Conservation (phyloP, 2,329 filamentous ascomycete genomes). For the Hirsutella minnesotensis region DNA sequence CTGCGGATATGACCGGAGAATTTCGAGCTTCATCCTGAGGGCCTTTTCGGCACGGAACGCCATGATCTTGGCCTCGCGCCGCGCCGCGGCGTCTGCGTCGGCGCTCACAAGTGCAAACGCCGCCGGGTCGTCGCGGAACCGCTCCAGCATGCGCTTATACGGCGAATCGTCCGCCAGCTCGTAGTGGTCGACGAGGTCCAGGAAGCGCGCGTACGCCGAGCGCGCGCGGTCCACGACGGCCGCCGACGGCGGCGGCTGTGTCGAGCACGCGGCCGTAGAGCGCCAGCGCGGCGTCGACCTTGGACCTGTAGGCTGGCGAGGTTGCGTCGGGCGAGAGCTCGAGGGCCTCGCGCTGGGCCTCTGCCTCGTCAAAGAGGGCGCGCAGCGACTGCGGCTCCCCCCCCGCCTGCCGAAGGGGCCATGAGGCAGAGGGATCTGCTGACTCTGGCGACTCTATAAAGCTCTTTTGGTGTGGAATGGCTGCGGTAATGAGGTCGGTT, state of each 20-base stretch:
- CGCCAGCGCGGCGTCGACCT: constrained; percentile 51
- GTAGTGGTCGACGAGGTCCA: constrained; percentile 69
- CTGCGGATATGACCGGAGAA: constrained; percentile 19
- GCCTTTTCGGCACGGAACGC: constrained; percentile 79
- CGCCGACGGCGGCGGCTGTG: constrained; percentile 25
- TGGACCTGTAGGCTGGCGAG: background rate
- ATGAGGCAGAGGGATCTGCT: too few species aligned
- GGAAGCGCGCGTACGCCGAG: constrained; percentile 63
- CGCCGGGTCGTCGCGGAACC: constrained; percentile 60
- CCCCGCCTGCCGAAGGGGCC: background rate
- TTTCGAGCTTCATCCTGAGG: constrained; percentile 69
- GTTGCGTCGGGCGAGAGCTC: constrained; percentile 27
- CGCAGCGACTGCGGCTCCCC: constrained; percentile 33
- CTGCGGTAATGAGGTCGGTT: too few species aligned
- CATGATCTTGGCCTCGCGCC: constrained; percentile 74
- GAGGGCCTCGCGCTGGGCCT: constrained; percentile 40
- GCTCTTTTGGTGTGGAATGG: too few species aligned
- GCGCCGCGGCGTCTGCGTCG: constrained; percentile 44
- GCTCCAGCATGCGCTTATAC: constrained; percentile 58
- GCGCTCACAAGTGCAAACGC: constrained; percentile 61
- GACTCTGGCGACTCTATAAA: too few species aligned
- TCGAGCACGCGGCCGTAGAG: constrained; percentile 63
- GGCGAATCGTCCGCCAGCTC: constrained; percentile 47
- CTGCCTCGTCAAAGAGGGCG: constrained; percentile 26
- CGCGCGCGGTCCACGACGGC: constrained; percentile 39